These are phyloP conservation scores for Phialophora tarda DNA, from an alignment of 2,329 filamentous ascomycete species.

Conservation along the genomic window DNA sequence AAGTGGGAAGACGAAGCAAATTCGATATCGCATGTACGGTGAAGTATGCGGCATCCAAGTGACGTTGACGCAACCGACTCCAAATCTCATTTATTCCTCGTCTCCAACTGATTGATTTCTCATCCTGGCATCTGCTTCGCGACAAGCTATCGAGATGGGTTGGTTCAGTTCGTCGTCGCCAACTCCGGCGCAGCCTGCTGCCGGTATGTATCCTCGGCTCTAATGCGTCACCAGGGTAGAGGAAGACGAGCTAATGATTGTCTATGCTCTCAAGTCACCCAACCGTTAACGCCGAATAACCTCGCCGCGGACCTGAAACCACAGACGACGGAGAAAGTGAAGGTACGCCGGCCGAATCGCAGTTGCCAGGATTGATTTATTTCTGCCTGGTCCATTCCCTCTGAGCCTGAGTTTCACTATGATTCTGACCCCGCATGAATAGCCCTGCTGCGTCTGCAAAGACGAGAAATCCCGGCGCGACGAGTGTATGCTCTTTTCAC, in stretches of 20 bases:
- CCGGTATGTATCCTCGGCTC: conserved; percentile 20
- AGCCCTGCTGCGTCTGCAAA: conserved; percentile 99
- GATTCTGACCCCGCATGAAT: conserved; percentile 11
- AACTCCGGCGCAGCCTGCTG: conserved; percentile 30
- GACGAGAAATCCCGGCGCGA: conserved; percentile 90
- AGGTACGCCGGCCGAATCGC: conserved; percentile 26
- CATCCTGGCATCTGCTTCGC: conserved; percentile 14
- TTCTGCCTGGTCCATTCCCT: neutral
- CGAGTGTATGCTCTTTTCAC: conserved; percentile 99
- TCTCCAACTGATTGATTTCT: conserved; percentile 27
- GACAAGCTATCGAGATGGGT: conserved; percentile 22
- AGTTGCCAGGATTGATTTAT: no score
- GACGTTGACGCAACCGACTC: conserved; percentile 16
- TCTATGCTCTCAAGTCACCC: conserved; percentile 14
- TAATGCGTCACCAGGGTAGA: neutral
- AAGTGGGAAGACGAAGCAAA: neutral
- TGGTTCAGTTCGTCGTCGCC: conserved; percentile 36
- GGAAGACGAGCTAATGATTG: neutral
- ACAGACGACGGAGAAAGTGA: conserved; percentile 36
- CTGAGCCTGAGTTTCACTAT: conserved; percentile 3
- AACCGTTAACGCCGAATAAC: conserved; percentile 28
- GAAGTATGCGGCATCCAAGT: conserved; percentile 1
- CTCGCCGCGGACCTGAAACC: conserved; percentile 30
- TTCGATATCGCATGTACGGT: conserved; percentile 6
- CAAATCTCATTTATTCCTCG: neutral